phyloP scores from a whole-genome alignment of 2,329 filamentous ascomycete genomes.

The Venturia asperata region DNA sequence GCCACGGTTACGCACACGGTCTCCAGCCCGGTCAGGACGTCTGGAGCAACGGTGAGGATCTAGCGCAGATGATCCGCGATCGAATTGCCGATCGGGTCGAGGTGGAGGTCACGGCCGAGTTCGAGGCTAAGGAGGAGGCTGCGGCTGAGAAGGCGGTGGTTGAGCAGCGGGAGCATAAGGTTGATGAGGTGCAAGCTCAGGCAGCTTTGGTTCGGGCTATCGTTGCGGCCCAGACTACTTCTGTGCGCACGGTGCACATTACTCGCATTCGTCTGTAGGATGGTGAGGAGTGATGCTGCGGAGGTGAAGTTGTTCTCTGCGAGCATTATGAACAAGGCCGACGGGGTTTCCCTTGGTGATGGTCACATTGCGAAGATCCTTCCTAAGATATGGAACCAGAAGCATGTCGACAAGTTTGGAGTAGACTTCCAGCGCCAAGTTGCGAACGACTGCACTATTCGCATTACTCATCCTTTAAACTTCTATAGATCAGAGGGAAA shows the following conservation, averaged over 20 bases:
- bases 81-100: neutral
- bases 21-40: neutral
- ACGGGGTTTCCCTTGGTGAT: no score
- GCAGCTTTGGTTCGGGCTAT: neutral
- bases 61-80: neutral
- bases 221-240: neutral
- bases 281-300: neutral
- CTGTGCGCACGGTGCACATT: neutral
- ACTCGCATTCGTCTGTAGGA: neutral
- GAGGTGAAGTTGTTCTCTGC: no score
- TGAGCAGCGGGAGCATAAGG: neutral
- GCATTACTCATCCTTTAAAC: no score
- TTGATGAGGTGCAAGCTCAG: neutral
- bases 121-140: neutral
- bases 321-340: no score
- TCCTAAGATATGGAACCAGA: no score
- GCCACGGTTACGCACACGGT: neutral
- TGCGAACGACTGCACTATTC: no score
- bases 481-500: no score
- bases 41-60: neutral
- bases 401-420: no score
- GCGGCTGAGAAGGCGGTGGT: neutral
- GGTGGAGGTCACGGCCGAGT: neutral
- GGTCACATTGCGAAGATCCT: no score
- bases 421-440: no score